Evolutionary conservation across 2,329 filamentous ascomycete genomes (phyloP).

Genomic region (Colletotrichum liaoningense): DNA sequence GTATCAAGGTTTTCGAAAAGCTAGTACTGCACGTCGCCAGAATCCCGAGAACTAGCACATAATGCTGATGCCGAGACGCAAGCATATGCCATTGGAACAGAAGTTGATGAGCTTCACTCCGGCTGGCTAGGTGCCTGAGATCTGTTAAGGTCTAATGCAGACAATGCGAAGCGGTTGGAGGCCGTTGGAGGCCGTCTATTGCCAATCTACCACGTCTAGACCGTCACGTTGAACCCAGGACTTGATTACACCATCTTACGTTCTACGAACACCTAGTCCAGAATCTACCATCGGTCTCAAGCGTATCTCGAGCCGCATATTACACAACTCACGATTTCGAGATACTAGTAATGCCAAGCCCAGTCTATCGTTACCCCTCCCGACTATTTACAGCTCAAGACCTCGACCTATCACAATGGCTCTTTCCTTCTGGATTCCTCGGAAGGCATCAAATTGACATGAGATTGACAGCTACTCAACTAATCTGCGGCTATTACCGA

Average conservation of each 20-base stretch:
- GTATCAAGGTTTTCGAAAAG: slow-evolving; percentile 32
- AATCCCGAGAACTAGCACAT: neutral
- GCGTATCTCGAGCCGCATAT: neutral
- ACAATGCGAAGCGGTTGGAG: neutral
- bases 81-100: neutral
- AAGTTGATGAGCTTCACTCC: neutral
- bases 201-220: neutral
- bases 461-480: neutral
- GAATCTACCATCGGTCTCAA: neutral
- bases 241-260: neutral
- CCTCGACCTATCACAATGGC: neutral
- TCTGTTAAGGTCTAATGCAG: neutral
- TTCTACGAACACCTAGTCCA: neutral
- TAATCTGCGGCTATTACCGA: neutral
- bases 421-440: neutral
- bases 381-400: neutral
- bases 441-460: neutral
- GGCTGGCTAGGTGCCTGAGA: neutral
- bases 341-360: neutral
- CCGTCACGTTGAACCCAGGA: neutral
- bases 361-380: neutral
- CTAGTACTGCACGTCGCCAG: slow-evolving; percentile 13
- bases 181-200: too few relatives aligned
- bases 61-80: neutral
- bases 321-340: neutral